phyloP scores from a whole-genome alignment of 2,329 filamentous ascomycete genomes.

The Verticillium longisporum region DNA sequence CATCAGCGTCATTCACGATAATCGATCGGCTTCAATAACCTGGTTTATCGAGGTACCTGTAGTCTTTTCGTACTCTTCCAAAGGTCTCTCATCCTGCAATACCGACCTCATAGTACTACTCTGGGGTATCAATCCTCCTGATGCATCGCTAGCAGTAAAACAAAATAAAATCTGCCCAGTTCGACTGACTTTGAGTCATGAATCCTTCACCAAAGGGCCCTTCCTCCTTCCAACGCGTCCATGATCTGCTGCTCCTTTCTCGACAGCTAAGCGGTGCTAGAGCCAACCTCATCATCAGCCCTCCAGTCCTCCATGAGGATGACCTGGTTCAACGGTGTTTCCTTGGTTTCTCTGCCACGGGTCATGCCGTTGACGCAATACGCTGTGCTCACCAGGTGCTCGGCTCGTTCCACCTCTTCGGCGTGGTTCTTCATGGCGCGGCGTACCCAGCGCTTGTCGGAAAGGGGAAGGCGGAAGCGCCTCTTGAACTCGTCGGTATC shows the following conservation, averaged over 20 bases:
- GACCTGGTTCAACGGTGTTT: background rate
- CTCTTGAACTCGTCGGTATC: background rate
- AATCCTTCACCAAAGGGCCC: background rate
- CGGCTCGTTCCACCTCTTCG: background rate
- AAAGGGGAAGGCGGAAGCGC: background rate
- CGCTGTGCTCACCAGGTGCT: background rate
- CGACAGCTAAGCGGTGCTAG: background rate
- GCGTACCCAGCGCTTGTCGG: background rate
- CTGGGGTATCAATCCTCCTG: background rate
- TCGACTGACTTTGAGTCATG: background rate
- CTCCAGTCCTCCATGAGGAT: background rate
- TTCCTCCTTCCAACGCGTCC: background rate
- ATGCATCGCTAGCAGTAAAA: background rate
- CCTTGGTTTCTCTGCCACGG: background rate
- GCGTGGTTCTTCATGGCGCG: background rate
- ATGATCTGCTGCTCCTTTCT: background rate
- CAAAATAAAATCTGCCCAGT: background rate
- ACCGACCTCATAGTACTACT: background rate
- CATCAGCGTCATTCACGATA: background rate
- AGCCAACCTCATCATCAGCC: background rate
- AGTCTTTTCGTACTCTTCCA: background rate
- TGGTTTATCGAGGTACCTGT: background rate
- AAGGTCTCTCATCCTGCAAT: background rate
- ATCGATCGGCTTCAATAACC: too few relatives aligned
- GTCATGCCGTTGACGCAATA: background rate